Evolutionary conservation across 2,329 filamentous ascomycete genomes (phyloP).

Genomic region (Talaromyces verruculosus): DNA sequence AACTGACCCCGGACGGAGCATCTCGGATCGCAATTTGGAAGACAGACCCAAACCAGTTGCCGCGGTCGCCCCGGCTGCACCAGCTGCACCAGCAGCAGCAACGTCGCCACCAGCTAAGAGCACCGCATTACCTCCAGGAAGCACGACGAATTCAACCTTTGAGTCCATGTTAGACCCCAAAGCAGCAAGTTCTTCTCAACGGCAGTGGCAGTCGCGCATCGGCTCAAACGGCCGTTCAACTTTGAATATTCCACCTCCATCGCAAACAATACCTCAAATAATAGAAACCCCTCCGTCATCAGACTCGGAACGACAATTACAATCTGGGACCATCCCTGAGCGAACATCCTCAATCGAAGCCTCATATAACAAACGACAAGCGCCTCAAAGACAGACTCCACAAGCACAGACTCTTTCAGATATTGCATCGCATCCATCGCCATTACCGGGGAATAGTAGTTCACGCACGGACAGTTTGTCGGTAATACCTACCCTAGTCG

Average conservation of each 20-base stretch:
- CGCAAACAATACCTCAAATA: conserved; percentile 54
- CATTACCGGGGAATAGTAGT: conserved; percentile 66
- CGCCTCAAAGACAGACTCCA: conserved; percentile 35
- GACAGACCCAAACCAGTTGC: conserved; percentile 4
- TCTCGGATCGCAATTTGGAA: conserved; percentile 18
- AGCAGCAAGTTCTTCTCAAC: conserved; percentile 39
- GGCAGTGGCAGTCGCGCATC: conserved; percentile 57
- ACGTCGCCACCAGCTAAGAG: conserved; percentile 1
- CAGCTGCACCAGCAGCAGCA: not conserved
- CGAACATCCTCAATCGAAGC: conserved; percentile 53
- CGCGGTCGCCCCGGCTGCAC: not conserved
- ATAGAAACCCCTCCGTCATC: conserved; percentile 59
- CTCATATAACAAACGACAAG: conserved; percentile 43
- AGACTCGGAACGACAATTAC: conserved; percentile 23
- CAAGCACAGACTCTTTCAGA: conserved; percentile 60
- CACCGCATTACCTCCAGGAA: conserved; percentile 24
- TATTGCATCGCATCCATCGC: conserved; percentile 64
- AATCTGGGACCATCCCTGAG: conserved; percentile 48
- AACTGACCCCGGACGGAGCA: conserved; percentile 37
- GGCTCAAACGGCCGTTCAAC: conserved; percentile 58
- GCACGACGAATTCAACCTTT: conserved; percentile 29
- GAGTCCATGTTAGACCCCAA: conserved; percentile 34
- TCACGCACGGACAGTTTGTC: conserved; percentile 75
- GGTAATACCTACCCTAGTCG: conserved; percentile 72
- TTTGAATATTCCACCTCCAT: conserved; percentile 51